Percentiles rank a stretch among this genome's conserved stretches.
phyloP scores from a whole-genome alignment of 2,329 filamentous ascomycete genomes.

The Blumeria graminis region DNA sequence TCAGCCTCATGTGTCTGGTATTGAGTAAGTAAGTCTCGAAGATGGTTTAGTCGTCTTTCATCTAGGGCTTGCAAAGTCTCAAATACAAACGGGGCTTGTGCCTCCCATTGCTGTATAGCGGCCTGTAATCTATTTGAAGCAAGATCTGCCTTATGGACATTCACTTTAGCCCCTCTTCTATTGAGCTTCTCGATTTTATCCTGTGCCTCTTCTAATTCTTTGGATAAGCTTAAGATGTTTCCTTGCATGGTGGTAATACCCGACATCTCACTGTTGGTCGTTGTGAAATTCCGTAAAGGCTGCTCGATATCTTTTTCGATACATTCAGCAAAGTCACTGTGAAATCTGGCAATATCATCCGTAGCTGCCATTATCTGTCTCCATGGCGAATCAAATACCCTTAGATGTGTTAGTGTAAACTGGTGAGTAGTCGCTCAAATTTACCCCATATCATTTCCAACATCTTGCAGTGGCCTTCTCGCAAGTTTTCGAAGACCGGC shows the following conservation, averaged over 20 bases:
- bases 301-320: conserved; percentile 76
- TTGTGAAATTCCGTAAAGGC: conserved; percentile 53
- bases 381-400: conserved; percentile 80
- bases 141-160: conserved; percentile 50
- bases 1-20: conserved; percentile 85
- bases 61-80: conserved; percentile 80
- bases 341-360: conserved; percentile 60
- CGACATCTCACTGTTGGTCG: conserved; percentile 48
- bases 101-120: conserved; percentile 72
- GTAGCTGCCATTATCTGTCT: conserved; percentile 61
- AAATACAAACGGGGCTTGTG: conserved; percentile 82
- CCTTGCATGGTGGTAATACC: conserved; percentile 59
- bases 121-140: conserved; percentile 51
- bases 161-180: conserved; percentile 55
- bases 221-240: conserved; percentile 60
- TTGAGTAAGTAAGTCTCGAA: conserved; percentile 78
- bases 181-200: conserved; percentile 66
- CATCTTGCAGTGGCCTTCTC: conserved; percentile 47
- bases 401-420: conserved; percentile 19
- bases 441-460: conserved; percentile 68
- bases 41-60: conserved; percentile 67
- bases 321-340: conserved; percentile 54
- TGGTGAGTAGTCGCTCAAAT: conserved; percentile 13
- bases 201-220: conserved; percentile 62
- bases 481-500: conserved; percentile 59